These are phyloP conservation scores for Ophiocordyceps camponoti-floridani DNA, from an alignment of 2,329 filamentous ascomycete species.

Conservation along the genomic window DNA sequence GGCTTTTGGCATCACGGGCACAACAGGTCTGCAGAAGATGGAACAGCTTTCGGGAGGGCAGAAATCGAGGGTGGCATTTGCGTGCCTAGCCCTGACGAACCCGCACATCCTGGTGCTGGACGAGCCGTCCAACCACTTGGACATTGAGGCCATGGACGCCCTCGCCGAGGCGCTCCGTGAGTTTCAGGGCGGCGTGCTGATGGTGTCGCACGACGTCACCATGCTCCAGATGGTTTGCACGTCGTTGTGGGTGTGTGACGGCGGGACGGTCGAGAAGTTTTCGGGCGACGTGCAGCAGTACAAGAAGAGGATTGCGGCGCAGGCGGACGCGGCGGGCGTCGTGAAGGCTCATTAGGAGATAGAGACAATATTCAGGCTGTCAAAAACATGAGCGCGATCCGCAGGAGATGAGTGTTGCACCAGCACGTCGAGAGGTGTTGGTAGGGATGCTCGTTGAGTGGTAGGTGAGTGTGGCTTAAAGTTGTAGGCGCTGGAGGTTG, in stretches of 20 bases:
- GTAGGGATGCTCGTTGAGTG: too few relatives aligned
- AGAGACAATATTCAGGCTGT: neutral
- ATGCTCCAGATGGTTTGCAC: conserved; percentile 95
- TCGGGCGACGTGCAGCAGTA: conserved; percentile 88
- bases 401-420: neutral
- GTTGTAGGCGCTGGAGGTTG: too few relatives aligned
- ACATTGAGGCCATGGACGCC: conserved; percentile 99
- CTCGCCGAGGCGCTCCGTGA: conserved; percentile 64
- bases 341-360: conserved; percentile 43
- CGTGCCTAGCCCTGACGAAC: conserved; percentile 83
- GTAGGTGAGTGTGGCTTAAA: too few relatives aligned
- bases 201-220: conserved; percentile 98
- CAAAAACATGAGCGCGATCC: too few relatives aligned
- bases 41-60: conserved; percentile 86
- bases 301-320: conserved; percentile 87
- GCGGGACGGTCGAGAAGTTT: conserved; percentile 90
- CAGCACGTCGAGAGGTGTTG: neutral
- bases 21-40: conserved; percentile 94
- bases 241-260: conserved; percentile 90
- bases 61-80: conserved; percentile 95
- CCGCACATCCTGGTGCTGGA: conserved; percentile 95
- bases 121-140: conserved; percentile 95
- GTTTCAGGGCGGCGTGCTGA: conserved; percentile 89
- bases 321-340: conserved; percentile 77
- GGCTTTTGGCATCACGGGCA: conserved; percentile 79